Conservation (phyloP, 768 basidiomycete genomes). For the Tricholoma flavovirens region DNA sequence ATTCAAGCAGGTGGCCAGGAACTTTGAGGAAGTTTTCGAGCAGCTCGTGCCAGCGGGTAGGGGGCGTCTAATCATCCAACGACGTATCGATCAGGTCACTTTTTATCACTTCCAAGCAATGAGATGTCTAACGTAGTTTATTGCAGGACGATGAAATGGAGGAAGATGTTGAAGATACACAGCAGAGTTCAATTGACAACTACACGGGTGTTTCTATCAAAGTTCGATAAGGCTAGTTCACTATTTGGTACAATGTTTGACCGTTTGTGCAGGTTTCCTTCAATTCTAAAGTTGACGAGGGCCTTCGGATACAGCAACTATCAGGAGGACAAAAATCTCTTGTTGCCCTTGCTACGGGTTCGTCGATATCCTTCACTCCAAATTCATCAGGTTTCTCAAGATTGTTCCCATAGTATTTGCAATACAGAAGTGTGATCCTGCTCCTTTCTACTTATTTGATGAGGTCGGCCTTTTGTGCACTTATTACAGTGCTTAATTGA, state of each 20-base stretch:
- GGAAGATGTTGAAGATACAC: conserved; percentile 68
- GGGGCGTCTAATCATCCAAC: conserved; percentile 89
- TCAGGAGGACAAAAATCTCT: conserved; percentile 97
- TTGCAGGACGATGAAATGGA: conserved; percentile 65
- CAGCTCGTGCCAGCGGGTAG: conserved; percentile 91
- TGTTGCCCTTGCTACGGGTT: conserved; percentile 91
- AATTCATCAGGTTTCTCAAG: conserved; percentile 1
- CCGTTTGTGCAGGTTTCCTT: conserved; percentile 75
- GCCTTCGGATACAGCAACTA: conserved; percentile 90
- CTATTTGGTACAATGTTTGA: neutral
- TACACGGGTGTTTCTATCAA: conserved; percentile 98
- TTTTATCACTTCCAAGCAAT: neutral
- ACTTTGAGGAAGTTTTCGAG: conserved; percentile 97
- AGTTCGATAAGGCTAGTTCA: conserved; percentile 29
- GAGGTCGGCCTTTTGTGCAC: conserved; percentile 45
- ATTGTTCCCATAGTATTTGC: conserved; percentile 69
- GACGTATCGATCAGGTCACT: conserved; percentile 76
- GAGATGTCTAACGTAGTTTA: neutral
- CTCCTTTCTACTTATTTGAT: conserved; percentile 99
- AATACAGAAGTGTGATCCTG: conserved; percentile 98
- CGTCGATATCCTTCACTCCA: conserved; percentile 4
- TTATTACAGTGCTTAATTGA: neutral
- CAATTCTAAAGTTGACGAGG: conserved; percentile 98
- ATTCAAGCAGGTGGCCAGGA: conserved; percentile 95
- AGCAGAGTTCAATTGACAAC: conserved; percentile 78